A percentile compares a stretch with the other conserved stretches of the same genome.
Evolutionary conservation across 805 yeast genomes (phyloP).

Genomic region (Candida qinlingensis): DNA sequence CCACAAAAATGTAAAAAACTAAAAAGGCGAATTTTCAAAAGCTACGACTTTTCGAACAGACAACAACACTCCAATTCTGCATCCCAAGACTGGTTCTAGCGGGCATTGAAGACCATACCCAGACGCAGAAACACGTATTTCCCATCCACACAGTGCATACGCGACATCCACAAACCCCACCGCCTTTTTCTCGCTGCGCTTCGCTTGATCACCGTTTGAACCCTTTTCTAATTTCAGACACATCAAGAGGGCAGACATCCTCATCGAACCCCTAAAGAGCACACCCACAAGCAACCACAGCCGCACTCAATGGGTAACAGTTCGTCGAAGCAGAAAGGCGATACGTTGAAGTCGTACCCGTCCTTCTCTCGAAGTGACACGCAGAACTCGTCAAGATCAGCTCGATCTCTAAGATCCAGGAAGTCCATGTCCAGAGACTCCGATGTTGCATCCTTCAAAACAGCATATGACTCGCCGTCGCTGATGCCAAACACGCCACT

Average conservation of each 20-base stretch:
- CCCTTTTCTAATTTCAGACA: neutral
- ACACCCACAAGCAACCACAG: too few species aligned
- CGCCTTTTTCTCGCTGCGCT: too few species aligned
- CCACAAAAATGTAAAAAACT: too few species aligned
- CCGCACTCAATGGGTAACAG: constrained; percentile 22
- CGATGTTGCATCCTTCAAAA: constrained; percentile 28
- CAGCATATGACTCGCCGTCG: constrained; percentile 28
- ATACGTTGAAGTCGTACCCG: constrained; percentile 30
- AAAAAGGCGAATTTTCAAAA: too few species aligned
- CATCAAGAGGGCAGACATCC: neutral
- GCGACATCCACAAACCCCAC: too few species aligned
- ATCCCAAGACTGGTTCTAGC: too few species aligned
- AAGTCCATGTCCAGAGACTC: constrained; percentile 24
- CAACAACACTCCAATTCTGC: too few species aligned
- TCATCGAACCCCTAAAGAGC: neutral
- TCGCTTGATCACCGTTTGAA: too few species aligned
- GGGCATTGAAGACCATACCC: too few species aligned
- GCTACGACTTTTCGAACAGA: too few species aligned
- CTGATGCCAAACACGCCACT: constrained; percentile 23
- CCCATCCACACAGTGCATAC: too few species aligned
- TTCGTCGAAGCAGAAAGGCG: constrained; percentile 25
- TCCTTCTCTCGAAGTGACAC: constrained; percentile 50
- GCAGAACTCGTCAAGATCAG: constrained; percentile 41
- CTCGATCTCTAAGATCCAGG: constrained; percentile 37
- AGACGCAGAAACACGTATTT: too few species aligned